Conservation (phyloP, 768 basidiomycete species). For the Boletus speciosus region DNA sequence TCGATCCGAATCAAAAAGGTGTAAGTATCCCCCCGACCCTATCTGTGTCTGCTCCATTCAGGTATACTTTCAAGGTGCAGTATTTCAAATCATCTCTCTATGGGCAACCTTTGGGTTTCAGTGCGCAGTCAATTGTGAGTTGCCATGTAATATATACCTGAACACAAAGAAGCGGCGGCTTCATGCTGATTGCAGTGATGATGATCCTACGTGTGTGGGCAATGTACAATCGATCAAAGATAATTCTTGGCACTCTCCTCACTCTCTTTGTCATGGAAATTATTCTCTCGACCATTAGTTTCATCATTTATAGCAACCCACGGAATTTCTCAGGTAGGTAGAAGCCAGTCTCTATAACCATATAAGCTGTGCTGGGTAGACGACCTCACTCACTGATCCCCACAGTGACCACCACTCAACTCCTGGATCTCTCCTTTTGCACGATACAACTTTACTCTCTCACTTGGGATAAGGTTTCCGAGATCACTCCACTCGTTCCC, state of each 20-base stretch:
- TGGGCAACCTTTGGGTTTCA: neutral
- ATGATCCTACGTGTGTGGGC: conserved; percentile 10
- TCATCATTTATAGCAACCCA: neutral
- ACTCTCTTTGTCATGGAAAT: neutral
- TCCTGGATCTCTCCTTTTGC: neutral
- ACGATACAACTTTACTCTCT: neutral
- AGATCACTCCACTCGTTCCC: neutral
- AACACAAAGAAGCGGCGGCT: neutral
- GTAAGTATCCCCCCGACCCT: neutral
- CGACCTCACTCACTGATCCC: no score
- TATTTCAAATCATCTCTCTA: neutral
- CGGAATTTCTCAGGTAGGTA: neutral
- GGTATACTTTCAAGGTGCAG: neutral
- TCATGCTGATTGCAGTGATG: neutral
- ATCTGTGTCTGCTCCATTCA: neutral
- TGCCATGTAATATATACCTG: no score
- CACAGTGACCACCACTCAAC: neutral
- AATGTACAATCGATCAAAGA: conserved; percentile 11
- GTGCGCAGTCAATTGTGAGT: neutral
- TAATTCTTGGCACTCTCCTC: conserved; percentile 1
- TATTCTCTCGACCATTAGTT: neutral
- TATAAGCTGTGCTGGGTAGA: neutral
- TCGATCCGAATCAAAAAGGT: neutral
- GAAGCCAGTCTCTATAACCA: neutral
- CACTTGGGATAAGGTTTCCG: neutral